These are phyloP conservation scores for Alternaria atra DNA, from an alignment of 2,329 filamentous ascomycete species.

Conservation along the genomic window DNA sequence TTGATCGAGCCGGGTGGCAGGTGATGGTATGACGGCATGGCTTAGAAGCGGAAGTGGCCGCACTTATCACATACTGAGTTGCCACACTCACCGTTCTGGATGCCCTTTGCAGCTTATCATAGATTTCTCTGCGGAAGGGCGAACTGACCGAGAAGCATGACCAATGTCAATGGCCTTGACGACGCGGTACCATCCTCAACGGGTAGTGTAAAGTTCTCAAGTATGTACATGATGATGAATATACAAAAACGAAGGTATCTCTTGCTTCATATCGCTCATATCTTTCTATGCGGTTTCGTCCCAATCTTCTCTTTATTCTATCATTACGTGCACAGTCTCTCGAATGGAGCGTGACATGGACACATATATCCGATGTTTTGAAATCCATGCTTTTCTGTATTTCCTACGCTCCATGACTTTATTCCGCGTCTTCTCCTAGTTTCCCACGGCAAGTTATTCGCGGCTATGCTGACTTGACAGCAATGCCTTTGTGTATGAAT, in stretches of 20 bases:
- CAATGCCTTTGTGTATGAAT: too few species aligned
- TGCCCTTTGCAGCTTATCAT: neutral
- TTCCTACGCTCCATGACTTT: too few species aligned
- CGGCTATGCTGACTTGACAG: too few species aligned
- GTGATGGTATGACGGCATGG: constrained; percentile 5
- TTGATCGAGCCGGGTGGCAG: neutral
- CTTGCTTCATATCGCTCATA: neutral
- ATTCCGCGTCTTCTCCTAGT: too few species aligned
- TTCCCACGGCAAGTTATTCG: too few species aligned
- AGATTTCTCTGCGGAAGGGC: neutral
- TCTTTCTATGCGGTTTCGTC: neutral
- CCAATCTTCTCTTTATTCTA: too few species aligned
- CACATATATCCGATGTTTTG: too few species aligned
- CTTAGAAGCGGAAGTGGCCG: neutral
- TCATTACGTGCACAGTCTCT: too few species aligned
- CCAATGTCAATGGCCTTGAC: neutral
- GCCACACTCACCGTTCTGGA: neutral
- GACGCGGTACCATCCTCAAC: neutral
- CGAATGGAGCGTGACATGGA: too few species aligned
- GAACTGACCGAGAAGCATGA: neutral
- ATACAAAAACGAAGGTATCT: neutral
- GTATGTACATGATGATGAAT: neutral
- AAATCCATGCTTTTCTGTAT: too few species aligned
- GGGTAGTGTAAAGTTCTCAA: neutral
- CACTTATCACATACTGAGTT: neutral